Evolutionary conservation across 2,329 filamentous ascomycete genomes (phyloP).

Genomic region (Aspergillus proliferans): DNA sequence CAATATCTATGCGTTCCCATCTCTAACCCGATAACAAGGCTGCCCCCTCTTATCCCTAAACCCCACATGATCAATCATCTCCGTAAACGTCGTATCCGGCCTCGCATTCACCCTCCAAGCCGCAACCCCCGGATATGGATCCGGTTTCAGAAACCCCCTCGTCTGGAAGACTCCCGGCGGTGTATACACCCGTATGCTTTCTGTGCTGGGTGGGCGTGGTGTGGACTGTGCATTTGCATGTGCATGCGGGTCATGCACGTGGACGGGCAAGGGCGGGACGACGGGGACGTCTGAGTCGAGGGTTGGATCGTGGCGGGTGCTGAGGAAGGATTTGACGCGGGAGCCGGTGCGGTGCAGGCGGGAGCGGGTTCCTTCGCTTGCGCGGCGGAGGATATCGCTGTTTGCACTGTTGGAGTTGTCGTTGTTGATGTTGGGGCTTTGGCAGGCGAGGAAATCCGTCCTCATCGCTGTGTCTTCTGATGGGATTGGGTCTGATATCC

Average conservation of each 20-base stretch:
- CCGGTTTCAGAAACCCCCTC: conserved; percentile 20
- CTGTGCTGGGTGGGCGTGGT: conserved; percentile 26
- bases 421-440: conserved; percentile 5
- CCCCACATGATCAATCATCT: conserved; percentile 33
- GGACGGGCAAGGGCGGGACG: background rate
- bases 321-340: conserved; percentile 34
- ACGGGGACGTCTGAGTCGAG: background rate
- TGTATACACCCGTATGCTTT: conserved; percentile 44
- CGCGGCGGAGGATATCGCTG: conserved; percentile 5
- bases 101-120: conserved; percentile 7
- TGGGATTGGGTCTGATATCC: conserved; percentile 41
- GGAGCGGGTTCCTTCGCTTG: conserved; percentile 19
- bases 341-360: conserved; percentile 29
- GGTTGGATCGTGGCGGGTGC: conserved; percentile 10
- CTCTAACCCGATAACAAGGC: conserved; percentile 21
- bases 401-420: conserved; percentile 10
- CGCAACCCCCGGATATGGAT: conserved; percentile 16
- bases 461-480: conserved; percentile 37
- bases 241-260: background rate
- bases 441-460: conserved; percentile 38
- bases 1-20: background rate
- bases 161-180: conserved; percentile 30
- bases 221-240: background rate
- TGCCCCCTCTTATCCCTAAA: conserved; percentile 25
- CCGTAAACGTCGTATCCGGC: conserved; percentile 32